Conservation (phyloP, 371 early-diverging fungal species). For the Blakeslea trispora region DNA sequence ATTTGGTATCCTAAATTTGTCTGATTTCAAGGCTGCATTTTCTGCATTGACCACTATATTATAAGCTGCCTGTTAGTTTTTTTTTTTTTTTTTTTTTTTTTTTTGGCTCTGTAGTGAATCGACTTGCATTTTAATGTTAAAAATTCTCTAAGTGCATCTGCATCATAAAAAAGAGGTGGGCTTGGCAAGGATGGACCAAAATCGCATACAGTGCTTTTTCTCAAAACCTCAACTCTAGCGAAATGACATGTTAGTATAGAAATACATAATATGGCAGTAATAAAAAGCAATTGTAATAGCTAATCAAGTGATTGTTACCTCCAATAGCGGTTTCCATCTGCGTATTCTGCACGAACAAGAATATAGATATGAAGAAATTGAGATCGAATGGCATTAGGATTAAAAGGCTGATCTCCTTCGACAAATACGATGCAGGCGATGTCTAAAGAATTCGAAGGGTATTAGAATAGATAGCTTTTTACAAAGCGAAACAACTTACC, state of each 20-base stretch:
- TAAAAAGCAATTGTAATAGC: background rate
- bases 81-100: too few species aligned
- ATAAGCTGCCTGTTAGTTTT: background rate
- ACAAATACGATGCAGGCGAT: slow-evolving; percentile 73
- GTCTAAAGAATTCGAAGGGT: slow-evolving; percentile 39
- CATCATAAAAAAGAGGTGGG: slow-evolving; percentile 57
- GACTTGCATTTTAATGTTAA: slow-evolving; percentile 55
- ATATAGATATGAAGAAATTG: slow-evolving; percentile 77
- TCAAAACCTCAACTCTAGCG: slow-evolving; percentile 50
- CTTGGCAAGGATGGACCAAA: slow-evolving; percentile 69
- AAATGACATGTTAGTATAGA: background rate
- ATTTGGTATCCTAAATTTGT: slow-evolving; percentile 56
- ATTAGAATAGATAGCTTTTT: background rate
- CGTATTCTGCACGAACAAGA: slow-evolving; percentile 52
- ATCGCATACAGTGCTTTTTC: slow-evolving; percentile 58
- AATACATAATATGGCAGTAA: too few species aligned
- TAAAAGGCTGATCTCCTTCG: slow-evolving; percentile 59
- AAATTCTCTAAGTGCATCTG: slow-evolving; percentile 50
- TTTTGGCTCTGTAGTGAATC: too few species aligned
- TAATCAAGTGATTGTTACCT: slow-evolving; percentile 22
- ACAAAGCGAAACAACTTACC: slow-evolving; percentile 34
- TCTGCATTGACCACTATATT: slow-evolving; percentile 71
- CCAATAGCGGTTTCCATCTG: slow-evolving; percentile 37
- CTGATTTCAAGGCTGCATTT: slow-evolving; percentile 75
- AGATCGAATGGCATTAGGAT: slow-evolving; percentile 64